Base-by-base conservation (phyloP, 345 rosid species). In the Hypericum androsaemum region DNA sequence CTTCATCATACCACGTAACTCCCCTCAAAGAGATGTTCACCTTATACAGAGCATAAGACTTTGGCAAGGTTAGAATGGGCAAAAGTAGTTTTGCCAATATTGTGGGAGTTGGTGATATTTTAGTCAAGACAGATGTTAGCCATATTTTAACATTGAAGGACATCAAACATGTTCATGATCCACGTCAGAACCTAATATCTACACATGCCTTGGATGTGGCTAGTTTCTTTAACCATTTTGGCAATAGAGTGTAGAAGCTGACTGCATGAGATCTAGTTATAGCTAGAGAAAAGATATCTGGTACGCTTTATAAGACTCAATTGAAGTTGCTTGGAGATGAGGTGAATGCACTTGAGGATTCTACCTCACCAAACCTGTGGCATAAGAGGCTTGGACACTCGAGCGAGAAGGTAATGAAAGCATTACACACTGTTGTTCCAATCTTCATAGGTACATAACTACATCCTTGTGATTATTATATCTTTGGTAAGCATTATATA, bases 401-500 rank as follows among this genome's bases (percentile, higher is more conserved):
- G 41, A 16, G 59, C 59, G 6, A 43, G 5, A 11, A 15, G 43
- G 11, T 55, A n/a, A n/a, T n/a, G n/a, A n/a, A n/a, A n/a, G n/a
- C n/a, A n/a, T n/a, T n/a, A n/a, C n/a, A n/a, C n/a, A n/a, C 59
- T 12, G 36, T 41, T 10, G 22, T 55, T 17, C 59, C 59, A 9
- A 0, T 42, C 10, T 8, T 12, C 11, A 15, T 41, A 15, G 37
- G 16, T 28, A 41, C 1, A 41, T 1, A 6, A 7, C 39, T 32
- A 10, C 10, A 55, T n/a, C 49, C 59, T 55, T 55, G 49, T 41
- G 39, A 55, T 28, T 11, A 41, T 8, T 55, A 40, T 32, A 10
- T 55, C 17, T 55, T 55, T 55, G 46, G 59, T 2, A 55, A 55
- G 37, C 59, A 55, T 36, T 15, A 55, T 43, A 41, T 47, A 55